Conservation (phyloP, 2,329 filamentous ascomycete species). For the Parastagonospora nodorum region DNA sequence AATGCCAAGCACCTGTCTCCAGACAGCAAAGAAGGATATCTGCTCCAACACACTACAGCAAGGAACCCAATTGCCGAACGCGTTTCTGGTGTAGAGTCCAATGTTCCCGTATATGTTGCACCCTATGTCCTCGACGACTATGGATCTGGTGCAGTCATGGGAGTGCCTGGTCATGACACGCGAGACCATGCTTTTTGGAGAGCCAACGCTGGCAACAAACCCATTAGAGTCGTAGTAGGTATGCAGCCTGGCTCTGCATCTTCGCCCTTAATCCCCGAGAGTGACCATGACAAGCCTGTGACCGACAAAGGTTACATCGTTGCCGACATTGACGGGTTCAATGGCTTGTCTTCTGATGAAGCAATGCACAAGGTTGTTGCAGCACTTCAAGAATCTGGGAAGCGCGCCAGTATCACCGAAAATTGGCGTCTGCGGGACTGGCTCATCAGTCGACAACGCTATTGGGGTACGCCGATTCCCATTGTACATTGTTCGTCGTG, state of each 20-base stretch:
- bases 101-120: conserved; percentile 78
- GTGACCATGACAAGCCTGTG: conserved; percentile 60
- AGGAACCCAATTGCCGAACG: conserved; percentile 56
- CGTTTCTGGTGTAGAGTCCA: conserved; percentile 53
- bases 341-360: conserved; percentile 66
- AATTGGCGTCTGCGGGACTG: conserved; percentile 86
- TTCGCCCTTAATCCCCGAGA: conserved; percentile 22
- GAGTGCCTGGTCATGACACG: conserved; percentile 82
- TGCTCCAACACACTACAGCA: conserved; percentile 55
- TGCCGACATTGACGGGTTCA: conserved; percentile 66
- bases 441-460: conserved; percentile 89
- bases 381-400: conserved; percentile 54
- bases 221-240: conserved; percentile 63
- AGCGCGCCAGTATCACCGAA: conserved; percentile 66
- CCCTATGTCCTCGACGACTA: conserved; percentile 86
- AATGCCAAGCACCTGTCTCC: conserved; percentile 57
- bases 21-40: conserved; percentile 68
- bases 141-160: conserved; percentile 88
- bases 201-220: conserved; percentile 65
- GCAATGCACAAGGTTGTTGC: conserved; percentile 65
- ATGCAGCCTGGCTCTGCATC: conserved; percentile 9
- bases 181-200: conserved; percentile 83
- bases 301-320: conserved; percentile 71
- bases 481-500: conserved; percentile 81
- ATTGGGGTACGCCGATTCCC: conserved; percentile 90